Evolutionary conservation across 352 stramenopile species (phyloP), one percentile per base, ranked within the genome.

Genomic region (Paralagenidium karlingii): DNA sequence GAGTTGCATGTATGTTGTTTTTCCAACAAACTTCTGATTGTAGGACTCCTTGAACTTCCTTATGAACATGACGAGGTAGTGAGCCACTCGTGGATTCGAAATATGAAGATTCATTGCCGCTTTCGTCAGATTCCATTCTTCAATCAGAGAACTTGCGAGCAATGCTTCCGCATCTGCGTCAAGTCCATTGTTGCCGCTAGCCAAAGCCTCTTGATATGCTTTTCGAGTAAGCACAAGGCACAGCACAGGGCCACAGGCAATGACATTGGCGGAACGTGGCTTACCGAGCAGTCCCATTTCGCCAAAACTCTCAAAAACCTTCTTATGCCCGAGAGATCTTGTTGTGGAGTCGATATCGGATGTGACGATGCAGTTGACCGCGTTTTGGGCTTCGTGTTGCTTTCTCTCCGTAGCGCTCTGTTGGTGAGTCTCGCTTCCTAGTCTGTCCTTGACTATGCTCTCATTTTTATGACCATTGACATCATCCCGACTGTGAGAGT

Each of bases 41-140:
- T 85, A 83, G 2, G 68, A 64, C 5, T 62, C 58, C 38, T 89
- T 83, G 38, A 89, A 89, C 43, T 77, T 66, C 40, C 77, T 67
- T 15, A 89, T 76, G 51, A 86, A 82, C 2, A 53, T 78, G 34
- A 80, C 59, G 11, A 89, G 53, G 53, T 83, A 57, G 18, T 69
- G 61, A 6, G 74, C 63, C 1, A 89, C 71, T 5, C 62, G 43
- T 3, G 75, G 71, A 29, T 89, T 89, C 4, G 68, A 68, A 11
- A 82, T 44, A 20, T 79, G 66, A 19, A 85, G 26, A 19, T 78
- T 68, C 21, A 63, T 64, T 11, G 69, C 70, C 45, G 75, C 77
- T 16, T 68, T 49, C 5, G 66, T 55, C 22, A 86, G 47, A 12
- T 70, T 60, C 69, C 71, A 89, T 39, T 89, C 75, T 22, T 84